A percentile compares a stretch with the other conserved stretches of the same genome.
Evolutionary conservation across 495 filamentous ascomycete species (phyloP).

Genomic region (Annulohypoxylon maeteangense): DNA sequence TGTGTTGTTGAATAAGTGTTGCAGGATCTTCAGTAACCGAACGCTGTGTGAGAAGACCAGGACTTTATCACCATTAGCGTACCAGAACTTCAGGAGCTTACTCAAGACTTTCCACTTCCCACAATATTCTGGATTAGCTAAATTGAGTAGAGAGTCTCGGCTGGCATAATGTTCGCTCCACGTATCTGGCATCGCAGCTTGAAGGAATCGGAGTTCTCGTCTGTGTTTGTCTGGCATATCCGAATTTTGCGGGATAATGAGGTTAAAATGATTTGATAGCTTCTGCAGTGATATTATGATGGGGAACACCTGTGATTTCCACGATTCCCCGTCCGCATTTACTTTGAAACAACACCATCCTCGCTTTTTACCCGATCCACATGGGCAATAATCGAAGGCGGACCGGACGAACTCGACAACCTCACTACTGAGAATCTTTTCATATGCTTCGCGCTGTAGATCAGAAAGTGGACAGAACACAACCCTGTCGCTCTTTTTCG

Average conservation of each 20-base stretch:
- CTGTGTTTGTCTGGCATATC: constrained; percentile 81
- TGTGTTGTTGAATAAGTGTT: constrained; percentile 86
- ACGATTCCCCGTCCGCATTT: constrained; percentile 69
- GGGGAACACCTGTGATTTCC: constrained; percentile 89
- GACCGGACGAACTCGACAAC: constrained; percentile 74
- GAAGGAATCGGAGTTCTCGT: constrained; percentile 80
- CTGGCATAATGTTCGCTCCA: constrained; percentile 82
- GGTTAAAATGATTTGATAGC: constrained; percentile 89
- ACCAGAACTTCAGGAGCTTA: constrained; percentile 90
- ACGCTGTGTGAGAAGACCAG: constrained; percentile 93
- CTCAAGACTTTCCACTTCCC: constrained; percentile 96
- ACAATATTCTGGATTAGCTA: constrained; percentile 90
- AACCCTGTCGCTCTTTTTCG: constrained; percentile 92
- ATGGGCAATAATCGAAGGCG: constrained; percentile 75
- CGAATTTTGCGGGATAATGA: constrained; percentile 77
- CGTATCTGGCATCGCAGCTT: constrained; percentile 76
- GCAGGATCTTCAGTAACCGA: constrained; percentile 83
- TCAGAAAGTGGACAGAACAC: constrained; percentile 94
- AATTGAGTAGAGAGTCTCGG: constrained; percentile 82
- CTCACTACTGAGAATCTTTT: constrained; percentile 78
- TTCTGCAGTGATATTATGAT: constrained; percentile 83
- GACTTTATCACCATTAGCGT: constrained; percentile 89
- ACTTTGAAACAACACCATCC: constrained; percentile 83
- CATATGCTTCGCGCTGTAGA: constrained; percentile 85
- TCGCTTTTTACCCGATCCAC: constrained; percentile 72